Conservation (phyloP, 2,329 filamentous ascomycete species). For the Metarhizium rileyi region DNA sequence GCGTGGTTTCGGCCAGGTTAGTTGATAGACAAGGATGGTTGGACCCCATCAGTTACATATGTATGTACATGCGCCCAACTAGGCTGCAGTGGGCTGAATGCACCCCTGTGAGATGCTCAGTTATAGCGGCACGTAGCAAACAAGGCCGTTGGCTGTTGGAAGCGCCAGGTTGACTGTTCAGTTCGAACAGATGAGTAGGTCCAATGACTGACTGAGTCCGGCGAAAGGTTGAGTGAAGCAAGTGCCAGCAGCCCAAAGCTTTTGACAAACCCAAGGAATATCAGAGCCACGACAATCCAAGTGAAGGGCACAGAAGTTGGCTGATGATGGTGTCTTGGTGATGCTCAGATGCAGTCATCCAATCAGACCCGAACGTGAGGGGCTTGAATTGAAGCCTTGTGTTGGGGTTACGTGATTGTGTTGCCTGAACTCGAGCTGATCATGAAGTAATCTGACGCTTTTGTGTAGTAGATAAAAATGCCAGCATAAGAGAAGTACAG, state of each 20-base stretch:
- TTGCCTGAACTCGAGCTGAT: neutral
- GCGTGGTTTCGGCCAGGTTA: conserved; percentile 11
- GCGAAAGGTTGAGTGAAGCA: neutral
- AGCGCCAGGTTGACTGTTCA: neutral
- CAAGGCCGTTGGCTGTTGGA: conserved; percentile 3
- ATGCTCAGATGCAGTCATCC: neutral
- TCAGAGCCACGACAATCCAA: neutral
- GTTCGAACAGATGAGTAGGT: neutral
- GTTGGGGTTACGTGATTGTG: neutral
- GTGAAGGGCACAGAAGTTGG: neutral
- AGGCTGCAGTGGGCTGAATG: conserved; percentile 6
- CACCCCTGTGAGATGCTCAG: conserved; percentile 1
- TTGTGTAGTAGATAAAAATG: no score
- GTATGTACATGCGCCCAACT: conserved; percentile 1
- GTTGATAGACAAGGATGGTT: conserved; percentile 6
- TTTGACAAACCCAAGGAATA: neutral
- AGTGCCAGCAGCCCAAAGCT: neutral
- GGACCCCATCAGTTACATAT: conserved; percentile 1
- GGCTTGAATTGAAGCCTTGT: neutral
- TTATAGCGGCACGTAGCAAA: neutral
- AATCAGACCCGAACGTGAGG: neutral
- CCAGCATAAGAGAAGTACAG: no score
- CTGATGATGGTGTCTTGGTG: neutral
- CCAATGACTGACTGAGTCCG: neutral
- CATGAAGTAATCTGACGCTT: neutral